Percentiles rank a stretch among this genome's conserved stretches.
These are phyloP conservation scores for Cutaneotrichosporon cavernicola DNA, from an alignment of 1,284 basidiomycete species.

Conservation along the genomic window DNA sequence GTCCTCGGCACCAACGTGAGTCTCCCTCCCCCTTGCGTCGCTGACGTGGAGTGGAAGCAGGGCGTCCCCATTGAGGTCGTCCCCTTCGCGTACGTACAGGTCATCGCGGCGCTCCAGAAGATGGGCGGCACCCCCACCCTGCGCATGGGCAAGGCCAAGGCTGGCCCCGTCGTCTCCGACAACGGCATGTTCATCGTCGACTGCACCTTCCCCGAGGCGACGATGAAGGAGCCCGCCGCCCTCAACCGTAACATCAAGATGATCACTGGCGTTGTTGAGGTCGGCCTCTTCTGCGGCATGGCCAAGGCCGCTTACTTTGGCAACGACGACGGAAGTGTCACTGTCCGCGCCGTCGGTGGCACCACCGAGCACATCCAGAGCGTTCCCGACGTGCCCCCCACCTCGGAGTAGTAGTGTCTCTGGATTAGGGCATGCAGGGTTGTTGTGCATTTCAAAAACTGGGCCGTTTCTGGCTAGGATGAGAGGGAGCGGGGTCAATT, in stretches of 20 bases:
- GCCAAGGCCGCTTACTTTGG: slow-evolving; percentile 97
- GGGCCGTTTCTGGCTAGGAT: not conserved
- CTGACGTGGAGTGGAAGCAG: slow-evolving; percentile 66
- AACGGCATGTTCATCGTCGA: slow-evolving; percentile 96
- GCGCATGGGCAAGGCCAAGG: slow-evolving; percentile 67
- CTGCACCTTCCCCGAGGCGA: slow-evolving; percentile 72
- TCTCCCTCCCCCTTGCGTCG: not conserved
- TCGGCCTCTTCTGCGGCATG: slow-evolving; percentile 90
- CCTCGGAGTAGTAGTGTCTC: slow-evolving; percentile 7
- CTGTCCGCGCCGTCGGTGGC: slow-evolving; percentile 49
- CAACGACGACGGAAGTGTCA: slow-evolving; percentile 62
- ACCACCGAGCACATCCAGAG: slow-evolving; percentile 42
- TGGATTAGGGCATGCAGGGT: not conserved
- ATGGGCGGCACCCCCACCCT: slow-evolving; percentile 63
- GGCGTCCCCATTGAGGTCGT: slow-evolving; percentile 96
- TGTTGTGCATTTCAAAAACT: not conserved
- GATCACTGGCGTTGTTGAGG: slow-evolving; percentile 94
- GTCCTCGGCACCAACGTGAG: slow-evolving; percentile 78
- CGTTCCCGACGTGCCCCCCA: slow-evolving; percentile 39
- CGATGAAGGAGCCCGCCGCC: slow-evolving; percentile 72
- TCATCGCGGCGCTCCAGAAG: slow-evolving; percentile 65
- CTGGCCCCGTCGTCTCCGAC: slow-evolving; percentile 87
- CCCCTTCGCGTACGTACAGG: slow-evolving; percentile 90
- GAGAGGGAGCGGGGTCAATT: not conserved
- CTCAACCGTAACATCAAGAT: slow-evolving; percentile 74